Conservation (phyloP, 78 protist species). For the Chrysochromulina parva region DNA sequence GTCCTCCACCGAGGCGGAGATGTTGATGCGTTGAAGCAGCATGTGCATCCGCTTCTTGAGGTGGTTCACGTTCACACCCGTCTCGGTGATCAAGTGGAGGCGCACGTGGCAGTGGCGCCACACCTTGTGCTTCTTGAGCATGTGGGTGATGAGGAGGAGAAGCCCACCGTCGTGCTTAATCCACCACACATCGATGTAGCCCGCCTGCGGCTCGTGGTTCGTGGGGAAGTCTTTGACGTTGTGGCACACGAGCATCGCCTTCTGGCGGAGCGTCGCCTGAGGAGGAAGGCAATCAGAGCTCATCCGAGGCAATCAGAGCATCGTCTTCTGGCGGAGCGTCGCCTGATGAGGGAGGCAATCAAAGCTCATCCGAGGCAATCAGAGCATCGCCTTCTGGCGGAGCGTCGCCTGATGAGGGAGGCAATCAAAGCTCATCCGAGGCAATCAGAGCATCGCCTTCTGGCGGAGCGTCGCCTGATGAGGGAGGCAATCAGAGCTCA, state of each 20-base stretch:
- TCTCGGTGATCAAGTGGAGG: neutral
- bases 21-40: neutral
- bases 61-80: neutral
- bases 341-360: too few species aligned
- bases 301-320: too few species aligned
- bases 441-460: too few species aligned
- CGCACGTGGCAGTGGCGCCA: slow-evolving; percentile 37
- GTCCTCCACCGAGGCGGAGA: slow-evolving; percentile 1
- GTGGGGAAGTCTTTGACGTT: neutral
- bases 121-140: neutral
- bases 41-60: neutral
- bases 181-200: slow-evolving; percentile 55
- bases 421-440: too few species aligned
- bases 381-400: too few species aligned
- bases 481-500: too few species aligned
- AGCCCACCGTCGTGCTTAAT: slow-evolving; percentile 31
- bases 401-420: too few species aligned
- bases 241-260: neutral
- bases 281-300: too few species aligned
- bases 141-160: neutral
- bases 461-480: too few species aligned
- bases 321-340: too few species aligned
- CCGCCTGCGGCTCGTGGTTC: too few species aligned
- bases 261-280: neutral
- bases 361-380: too few species aligned